phyloP scores from a whole-genome alignment of 2,329 filamentous ascomycete species.

The Thelonectria blattea region DNA sequence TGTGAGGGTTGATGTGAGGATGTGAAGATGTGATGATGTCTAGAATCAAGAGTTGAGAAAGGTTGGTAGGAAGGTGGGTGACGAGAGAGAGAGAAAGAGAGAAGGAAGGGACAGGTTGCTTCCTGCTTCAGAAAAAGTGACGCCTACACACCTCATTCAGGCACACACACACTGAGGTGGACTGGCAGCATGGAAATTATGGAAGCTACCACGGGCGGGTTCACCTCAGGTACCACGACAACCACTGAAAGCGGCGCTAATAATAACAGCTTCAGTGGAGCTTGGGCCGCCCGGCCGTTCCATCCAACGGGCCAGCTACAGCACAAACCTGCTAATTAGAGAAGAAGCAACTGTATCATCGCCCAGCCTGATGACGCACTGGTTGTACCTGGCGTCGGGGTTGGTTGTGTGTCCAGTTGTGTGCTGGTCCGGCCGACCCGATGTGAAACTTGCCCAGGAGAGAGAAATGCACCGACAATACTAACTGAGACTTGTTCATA shows the following conservation, averaged over 20 bases:
- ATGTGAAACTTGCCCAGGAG: conserved; percentile 8
- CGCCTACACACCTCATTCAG: conserved; percentile 9
- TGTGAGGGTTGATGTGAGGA: neutral
- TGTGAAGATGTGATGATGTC: neutral
- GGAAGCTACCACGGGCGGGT: neutral
- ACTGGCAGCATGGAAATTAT: neutral
- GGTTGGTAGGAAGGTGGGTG: neutral
- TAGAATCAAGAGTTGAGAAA: neutral
- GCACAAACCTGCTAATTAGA: neutral
- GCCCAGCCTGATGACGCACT: conserved; percentile 15
- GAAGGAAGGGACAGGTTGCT: conserved; percentile 17
- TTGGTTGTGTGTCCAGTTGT: no score
- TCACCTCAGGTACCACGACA: neutral
- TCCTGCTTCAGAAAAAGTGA: conserved; percentile 8
- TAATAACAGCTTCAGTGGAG: conserved; percentile 16
- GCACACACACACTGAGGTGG: no score
- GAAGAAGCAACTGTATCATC: conserved; percentile 8
- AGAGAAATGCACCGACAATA: neutral
- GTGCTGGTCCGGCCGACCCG: conserved; percentile 20
- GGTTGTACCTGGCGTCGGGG: neutral
- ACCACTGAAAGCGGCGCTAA: conserved; percentile 8
- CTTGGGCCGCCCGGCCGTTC: conserved; percentile 7
- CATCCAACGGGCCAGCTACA: conserved; percentile 1
- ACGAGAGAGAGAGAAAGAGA: neutral
- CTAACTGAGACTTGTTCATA: no score